These are phyloP conservation scores for Apiotrichum akiyoshidainum DNA, from an alignment of 1,284 basidiomycete genomes.

Conservation along the genomic window DNA sequence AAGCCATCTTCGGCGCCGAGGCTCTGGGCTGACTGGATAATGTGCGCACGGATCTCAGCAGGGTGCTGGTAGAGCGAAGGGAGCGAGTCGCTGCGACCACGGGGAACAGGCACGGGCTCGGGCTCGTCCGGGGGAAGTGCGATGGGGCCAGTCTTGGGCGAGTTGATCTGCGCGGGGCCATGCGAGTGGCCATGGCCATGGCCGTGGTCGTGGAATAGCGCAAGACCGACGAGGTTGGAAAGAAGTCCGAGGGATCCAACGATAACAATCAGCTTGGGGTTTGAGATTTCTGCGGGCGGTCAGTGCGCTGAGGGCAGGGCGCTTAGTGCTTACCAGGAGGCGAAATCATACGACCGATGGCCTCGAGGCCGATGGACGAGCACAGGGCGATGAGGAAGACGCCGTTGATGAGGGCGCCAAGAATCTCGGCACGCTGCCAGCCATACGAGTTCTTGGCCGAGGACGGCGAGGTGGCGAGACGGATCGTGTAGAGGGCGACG, in stretches of 20 bases:
- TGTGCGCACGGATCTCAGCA: constrained; percentile 78
- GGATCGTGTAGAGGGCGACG: constrained; percentile 96
- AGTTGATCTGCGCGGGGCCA: constrained; percentile 8
- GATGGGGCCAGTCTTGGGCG: constrained; percentile 12
- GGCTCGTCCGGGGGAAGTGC: constrained; percentile 26
- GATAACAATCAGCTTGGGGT: constrained; percentile 80
- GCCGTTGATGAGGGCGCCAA: constrained; percentile 91
- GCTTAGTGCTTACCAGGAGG: constrained; percentile 61
- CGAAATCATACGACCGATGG: constrained; percentile 82
- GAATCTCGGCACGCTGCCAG: constrained; percentile 98
- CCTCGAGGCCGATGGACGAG: constrained; percentile 92
- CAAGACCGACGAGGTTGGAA: constrained; percentile 88
- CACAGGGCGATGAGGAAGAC: constrained; percentile 94
- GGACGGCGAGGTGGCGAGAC: constrained; percentile 57
- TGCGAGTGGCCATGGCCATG: constrained; percentile 35
- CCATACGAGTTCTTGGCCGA: constrained; percentile 47
- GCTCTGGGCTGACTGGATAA: constrained; percentile 72
- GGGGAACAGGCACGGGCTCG: constrained; percentile 19
- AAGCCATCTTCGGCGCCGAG: constrained; percentile 34
- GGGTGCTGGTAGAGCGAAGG: constrained; percentile 62
- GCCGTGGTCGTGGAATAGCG: constrained; percentile 87
- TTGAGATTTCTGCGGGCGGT: constrained; percentile 70
- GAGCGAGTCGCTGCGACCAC: constrained; percentile 44
- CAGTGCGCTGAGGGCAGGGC: too few species aligned
- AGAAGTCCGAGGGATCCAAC: constrained; percentile 86